Base-by-base conservation (phyloP, 257 asterid genomes). In the Scutellaria galericulata region DNA sequence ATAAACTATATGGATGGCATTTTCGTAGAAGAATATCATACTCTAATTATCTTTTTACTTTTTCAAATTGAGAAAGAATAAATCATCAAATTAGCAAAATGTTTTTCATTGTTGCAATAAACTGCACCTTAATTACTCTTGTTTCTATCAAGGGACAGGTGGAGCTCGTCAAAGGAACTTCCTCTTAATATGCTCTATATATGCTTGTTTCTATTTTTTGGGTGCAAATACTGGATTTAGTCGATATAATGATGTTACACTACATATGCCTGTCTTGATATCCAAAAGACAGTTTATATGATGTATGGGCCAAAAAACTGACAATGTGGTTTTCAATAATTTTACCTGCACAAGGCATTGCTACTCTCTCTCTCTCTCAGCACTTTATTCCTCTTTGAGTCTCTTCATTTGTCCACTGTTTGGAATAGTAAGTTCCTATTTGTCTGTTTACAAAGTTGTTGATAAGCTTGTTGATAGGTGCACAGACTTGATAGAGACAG, bases 401-500 rank as follows among this genome's bases (percentile, higher is more conserved):
- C 5, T 50, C 13, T 45, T 27, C 14, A n/a, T 47, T 64, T 53
- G 11, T 24, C 58, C 47, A 7, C 27, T 51, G 20, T 47, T 56
- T 59, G 37, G 59, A 71, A 55, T 63, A 61, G 72, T 59, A 47
- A 54, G 50, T 74, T 65, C 63, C 37, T 66, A 69, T 75, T 66
- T 60, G 18, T 61, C 20, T 73, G 31, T 77, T 62, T 71, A 69
- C 60, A 70, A 78, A 77, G 78, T 75, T 77, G 57, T 51, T 81
- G 84, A 80, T 83, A 76, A 81, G 88, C 79, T 75, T 83, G 1
- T 80, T 76, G 57, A 53, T 86, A 94, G 99, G 98, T 91, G 61
- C 98, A 94, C 89, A 88, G 99, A 75, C 98, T 94, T 75, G 99
- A 94, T 79, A 84, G 92, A 79, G 98, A 89, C 80, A 83, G 98